Percentiles rank a stretch among this genome's conserved stretches.
phyloP scores from a whole-genome alignment of 2,329 filamentous ascomycete genomes.

The Capronia americana region DNA sequence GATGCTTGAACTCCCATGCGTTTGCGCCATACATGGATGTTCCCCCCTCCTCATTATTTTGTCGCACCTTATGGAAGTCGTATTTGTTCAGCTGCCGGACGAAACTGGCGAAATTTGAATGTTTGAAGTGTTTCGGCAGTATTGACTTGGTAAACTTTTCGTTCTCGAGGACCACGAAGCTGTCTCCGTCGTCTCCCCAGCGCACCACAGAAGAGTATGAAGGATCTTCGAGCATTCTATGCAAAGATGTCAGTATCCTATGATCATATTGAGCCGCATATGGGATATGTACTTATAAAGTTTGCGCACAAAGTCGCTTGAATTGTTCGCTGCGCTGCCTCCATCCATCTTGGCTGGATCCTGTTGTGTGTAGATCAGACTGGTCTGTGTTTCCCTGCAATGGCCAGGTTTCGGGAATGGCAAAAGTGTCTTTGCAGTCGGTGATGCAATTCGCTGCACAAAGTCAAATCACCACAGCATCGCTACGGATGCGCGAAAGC shows the following conservation, averaged over 20 bases:
- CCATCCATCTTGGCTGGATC: slow-evolving; percentile 27
- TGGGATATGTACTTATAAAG: slow-evolving; percentile 81
- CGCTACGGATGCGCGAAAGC: slow-evolving; percentile 20
- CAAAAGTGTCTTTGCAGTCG: slow-evolving; percentile 6
- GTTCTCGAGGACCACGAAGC: slow-evolving; percentile 97
- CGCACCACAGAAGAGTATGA: slow-evolving; percentile 90
- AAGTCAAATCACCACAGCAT: slow-evolving; percentile 25
- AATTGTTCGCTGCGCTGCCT: slow-evolving; percentile 71
- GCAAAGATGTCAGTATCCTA: slow-evolving; percentile 18
- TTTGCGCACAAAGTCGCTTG: slow-evolving; percentile 97
- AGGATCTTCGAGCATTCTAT: slow-evolving; percentile 93
- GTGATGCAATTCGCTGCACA: slow-evolving; percentile 33
- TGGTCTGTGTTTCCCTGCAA: not conserved
- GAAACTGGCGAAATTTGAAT: slow-evolving; percentile 97
- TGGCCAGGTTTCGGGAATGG: not conserved
- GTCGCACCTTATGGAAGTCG: slow-evolving; percentile 97
- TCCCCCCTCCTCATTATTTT: slow-evolving; percentile 84
- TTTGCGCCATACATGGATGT: slow-evolving; percentile 81
- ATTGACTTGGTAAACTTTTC: slow-evolving; percentile 98
- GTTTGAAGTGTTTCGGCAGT: slow-evolving; percentile 97
- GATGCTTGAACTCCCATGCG: slow-evolving; percentile 97
- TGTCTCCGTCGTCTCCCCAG: slow-evolving; percentile 94
- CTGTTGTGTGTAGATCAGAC: not conserved
- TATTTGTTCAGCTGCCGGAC: slow-evolving; percentile 96
- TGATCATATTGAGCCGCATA: slow-evolving; percentile 13